Conservation (phyloP, 495 filamentous ascomycete genomes). For the Friedmanniomyces endolithicus region DNA sequence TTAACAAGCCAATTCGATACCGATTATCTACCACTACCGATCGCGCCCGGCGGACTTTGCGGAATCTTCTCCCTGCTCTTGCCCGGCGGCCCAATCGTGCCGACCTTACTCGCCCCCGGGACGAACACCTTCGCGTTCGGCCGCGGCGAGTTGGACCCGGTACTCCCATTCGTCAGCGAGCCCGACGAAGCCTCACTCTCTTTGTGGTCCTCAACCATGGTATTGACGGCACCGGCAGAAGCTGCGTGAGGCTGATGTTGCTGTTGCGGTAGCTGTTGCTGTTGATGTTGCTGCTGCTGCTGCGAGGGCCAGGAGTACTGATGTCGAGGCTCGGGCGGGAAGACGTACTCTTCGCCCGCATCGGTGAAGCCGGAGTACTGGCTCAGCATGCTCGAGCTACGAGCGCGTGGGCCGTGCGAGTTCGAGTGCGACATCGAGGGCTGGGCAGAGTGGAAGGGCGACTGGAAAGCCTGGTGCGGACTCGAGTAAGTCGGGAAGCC, state of each 20-base stretch:
- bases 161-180: constrained; percentile 15
- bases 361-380: constrained; percentile 55
- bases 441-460: constrained; percentile 19
- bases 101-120: background rate
- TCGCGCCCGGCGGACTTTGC: constrained; percentile 9
- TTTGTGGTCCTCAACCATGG: constrained; percentile 6
- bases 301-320: constrained; percentile 10
- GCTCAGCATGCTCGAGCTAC: constrained; percentile 57
- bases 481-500: constrained; percentile 6
- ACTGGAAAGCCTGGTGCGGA: constrained; percentile 22
- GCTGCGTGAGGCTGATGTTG: background rate
- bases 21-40: constrained; percentile 19
- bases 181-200: constrained; percentile 16
- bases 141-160: constrained; percentile 15
- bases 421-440: constrained; percentile 14
- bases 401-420: constrained; percentile 29
- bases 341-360: constrained; percentile 23
- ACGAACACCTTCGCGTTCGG: constrained; percentile 16
- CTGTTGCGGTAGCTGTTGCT: no score
- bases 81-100: constrained; percentile 15
- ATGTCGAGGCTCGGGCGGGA: background rate
- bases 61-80: constrained; percentile 10
- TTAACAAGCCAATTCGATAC: background rate
- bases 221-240: background rate
- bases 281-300: background rate